Evolutionary conservation across 257 asterid species (phyloP).

Genomic region (Solanum dulcamara): DNA sequence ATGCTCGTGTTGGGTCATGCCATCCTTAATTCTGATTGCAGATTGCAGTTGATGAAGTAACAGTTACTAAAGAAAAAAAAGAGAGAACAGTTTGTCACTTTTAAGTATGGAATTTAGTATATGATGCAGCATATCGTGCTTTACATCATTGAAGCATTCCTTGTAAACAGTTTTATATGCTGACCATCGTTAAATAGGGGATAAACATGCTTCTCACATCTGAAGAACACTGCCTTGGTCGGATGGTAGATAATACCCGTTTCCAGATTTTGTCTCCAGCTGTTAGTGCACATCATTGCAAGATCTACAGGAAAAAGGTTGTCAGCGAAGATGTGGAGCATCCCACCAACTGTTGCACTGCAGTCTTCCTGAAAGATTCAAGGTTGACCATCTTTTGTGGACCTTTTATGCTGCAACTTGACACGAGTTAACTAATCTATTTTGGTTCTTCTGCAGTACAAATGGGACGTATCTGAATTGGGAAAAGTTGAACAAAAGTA

Average conservation of each 20-base stretch:
- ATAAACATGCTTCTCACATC: constrained; percentile 71
- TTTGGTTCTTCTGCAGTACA: constrained; percentile 50
- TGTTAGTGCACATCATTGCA: constrained; percentile 82
- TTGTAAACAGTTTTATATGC: background rate
- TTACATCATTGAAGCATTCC: background rate
- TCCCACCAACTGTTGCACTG: constrained; percentile 21
- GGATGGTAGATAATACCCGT: constrained; percentile 55
- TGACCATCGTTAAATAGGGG: constrained; percentile 33
- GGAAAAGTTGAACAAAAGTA: constrained; percentile 62
- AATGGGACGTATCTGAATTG: constrained; percentile 91
- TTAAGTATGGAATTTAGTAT: background rate
- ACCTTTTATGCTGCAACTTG: constrained; percentile 5
- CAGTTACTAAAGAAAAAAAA: background rate
- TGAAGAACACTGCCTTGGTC: constrained; percentile 78
- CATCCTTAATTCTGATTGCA: background rate
- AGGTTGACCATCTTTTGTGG: constrained; percentile 34
- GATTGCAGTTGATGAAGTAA: background rate
- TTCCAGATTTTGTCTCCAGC: constrained; percentile 77
- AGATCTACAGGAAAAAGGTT: constrained; percentile 52
- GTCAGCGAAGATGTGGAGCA: constrained; percentile 26
- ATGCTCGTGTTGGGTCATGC: background rate
- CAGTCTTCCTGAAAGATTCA: constrained; percentile 73
- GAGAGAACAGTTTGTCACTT: background rate
- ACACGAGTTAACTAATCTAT: constrained; percentile 17
- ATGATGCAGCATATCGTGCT: background rate